Base-by-base conservation (phyloP, 331 rosid genomes). In the Telfairia occidentalis region DNA sequence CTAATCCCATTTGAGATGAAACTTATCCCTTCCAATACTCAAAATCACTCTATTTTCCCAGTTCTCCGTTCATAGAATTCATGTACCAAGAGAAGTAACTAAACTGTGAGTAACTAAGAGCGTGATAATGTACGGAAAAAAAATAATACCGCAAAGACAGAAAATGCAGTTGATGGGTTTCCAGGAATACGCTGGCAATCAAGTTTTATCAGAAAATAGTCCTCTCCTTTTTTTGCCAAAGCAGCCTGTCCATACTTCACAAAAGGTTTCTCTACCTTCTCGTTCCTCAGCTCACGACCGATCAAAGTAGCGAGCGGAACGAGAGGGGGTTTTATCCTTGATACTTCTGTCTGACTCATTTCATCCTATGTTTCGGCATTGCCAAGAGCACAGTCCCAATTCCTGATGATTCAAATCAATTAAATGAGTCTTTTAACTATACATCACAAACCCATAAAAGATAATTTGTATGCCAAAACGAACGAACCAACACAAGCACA, bases 201-300 rank as follows among this genome's bases (percentile, higher is more conserved):
- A 0, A 81, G 86, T 80, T 87, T 94, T 73, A 94, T 89, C 63
- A 94, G 80, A 86, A 87, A 94, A 83, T 87, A 94, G 83, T 94
- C 97, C 84, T 94, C 98, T 76, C 98, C 98, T 79, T 94, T 94
- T 87, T 88, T 94, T 18, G 97, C 97, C 92, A 94, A 86, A 77
- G 92, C 98, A 77, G 98, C 96, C 83, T 94, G 98, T 15, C 98
- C 98, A 77, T 84, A 85, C 86, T 92, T 94, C 49, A 94, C 86
- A 53, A 82, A 90, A 67, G 98, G 98, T 57, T 86, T 83, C 85
- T 88, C 96, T 79, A 88, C 89, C 75, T 86, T 90, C 73, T 86
- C 92, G 37, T 78, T 84, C 76, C 97, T 88, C 81, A 94, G 88
- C 89, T 94, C 98, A 16, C 90, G 97, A 78, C 98, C 98, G 45